Percentiles rank a stretch among this genome's conserved stretches.
Conservation (phyloP, 495 filamentous ascomycete genomes). For the Barbatosphaeria neglecta region DNA sequence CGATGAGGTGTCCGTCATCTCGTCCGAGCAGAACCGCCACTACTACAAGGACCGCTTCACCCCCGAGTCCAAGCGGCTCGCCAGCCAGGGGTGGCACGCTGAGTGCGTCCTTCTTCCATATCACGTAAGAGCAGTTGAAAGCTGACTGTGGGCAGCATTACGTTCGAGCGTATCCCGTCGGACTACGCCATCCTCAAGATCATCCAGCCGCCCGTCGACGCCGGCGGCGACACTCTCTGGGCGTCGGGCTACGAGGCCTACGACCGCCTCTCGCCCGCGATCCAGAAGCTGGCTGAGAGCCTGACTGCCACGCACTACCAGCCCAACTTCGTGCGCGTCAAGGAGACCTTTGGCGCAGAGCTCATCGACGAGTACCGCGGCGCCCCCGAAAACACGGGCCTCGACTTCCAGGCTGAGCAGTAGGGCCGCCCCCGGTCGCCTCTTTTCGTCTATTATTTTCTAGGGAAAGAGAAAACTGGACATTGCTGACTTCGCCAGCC, state of each 20-base stretch:
- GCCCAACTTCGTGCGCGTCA: constrained; percentile 42
- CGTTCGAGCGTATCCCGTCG: constrained; percentile 48
- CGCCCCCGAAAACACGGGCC: constrained; percentile 51
- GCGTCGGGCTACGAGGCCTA: constrained; percentile 61
- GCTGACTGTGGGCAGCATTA: constrained; percentile 32
- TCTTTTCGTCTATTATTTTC: too few relatives aligned
- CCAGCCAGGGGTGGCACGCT: constrained; percentile 23
- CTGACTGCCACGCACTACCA: constrained; percentile 55
- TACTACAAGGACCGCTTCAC: constrained; percentile 48
- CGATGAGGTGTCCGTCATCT: constrained; percentile 62
- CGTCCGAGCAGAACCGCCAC: constrained; percentile 48
- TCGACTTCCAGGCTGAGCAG: constrained; percentile 48
- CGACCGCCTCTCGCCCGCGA: constrained; percentile 50
- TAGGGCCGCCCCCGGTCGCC: too few relatives aligned
- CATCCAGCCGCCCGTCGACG: constrained; percentile 41
- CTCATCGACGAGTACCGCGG: constrained; percentile 48
- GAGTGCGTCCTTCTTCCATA: constrained; percentile 10
- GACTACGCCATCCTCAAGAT: constrained; percentile 53
- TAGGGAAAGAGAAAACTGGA: not conserved
- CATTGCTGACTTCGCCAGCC: constrained; percentile 25
- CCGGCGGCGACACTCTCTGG: constrained; percentile 59
- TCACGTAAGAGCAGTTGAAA: not conserved
- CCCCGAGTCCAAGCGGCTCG: constrained; percentile 31
- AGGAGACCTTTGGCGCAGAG: constrained; percentile 41
- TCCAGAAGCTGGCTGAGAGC: constrained; percentile 51